Evolutionary conservation across 805 yeast species (phyloP), one percentile per base, ranked within the genome.

Genomic region (Monosporozyma servazzii): DNA sequence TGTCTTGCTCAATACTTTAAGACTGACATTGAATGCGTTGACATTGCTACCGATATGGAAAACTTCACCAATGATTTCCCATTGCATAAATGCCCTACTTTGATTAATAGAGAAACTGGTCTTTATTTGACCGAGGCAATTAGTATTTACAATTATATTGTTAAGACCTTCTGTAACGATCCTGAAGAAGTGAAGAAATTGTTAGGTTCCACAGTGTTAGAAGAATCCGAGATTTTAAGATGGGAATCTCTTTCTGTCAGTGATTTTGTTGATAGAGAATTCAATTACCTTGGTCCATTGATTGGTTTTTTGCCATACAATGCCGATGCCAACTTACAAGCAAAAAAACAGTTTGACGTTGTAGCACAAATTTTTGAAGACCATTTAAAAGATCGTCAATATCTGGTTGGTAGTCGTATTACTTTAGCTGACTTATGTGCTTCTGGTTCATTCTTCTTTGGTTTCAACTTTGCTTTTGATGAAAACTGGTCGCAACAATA

Each of bases 191-290:
- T 62, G 51, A 63, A 70, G 51, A 70, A 69, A 55, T 75, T 84
- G 58, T 72, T 80, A 57, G 96, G 96, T 63, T 49, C 54, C 1
- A 53, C 52, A 5, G 46, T 45, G 21, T 25, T 18, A 84, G 59
- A 75, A 11, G 40, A 79, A 66, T 57, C 62, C 29, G 48, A 51
- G 17, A 74, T 87, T 63, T 68, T 88, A 60, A 81, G 74, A 70
- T 89, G 95, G 93, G 62, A 81, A 66, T 86, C 95, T 2, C 73
- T 86, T 58, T 73, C 81, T 67, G 86, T 83, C 75, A 63, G 79
- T 58, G 96, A 89, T 62, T 61, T 85, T 53, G 67, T 85, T 58
- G 62, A 73, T 46, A 60, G 69, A 52, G 60, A 75, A 50, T 77
- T 77, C 54, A 36, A 61, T 56, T 45, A 76, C 77, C 57, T 79